Percentiles rank a stretch among this genome's conserved stretches.
phyloP scores from a whole-genome alignment of 2,329 filamentous ascomycete species.

The Mycocentrospora acerina region DNA sequence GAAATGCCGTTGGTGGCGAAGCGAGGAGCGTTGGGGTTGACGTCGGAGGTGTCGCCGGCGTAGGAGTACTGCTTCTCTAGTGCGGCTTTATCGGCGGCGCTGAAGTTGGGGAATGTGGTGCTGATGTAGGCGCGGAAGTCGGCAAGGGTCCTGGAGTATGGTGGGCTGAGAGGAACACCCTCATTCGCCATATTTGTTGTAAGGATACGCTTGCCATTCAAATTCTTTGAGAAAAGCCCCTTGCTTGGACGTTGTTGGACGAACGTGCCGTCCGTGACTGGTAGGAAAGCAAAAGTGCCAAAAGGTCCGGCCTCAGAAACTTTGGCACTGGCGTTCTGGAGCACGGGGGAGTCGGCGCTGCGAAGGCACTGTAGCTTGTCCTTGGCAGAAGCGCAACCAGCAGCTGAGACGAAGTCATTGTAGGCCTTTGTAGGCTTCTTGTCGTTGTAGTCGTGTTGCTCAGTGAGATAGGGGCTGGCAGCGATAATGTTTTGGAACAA shows the following conservation, averaged over 20 bases:
- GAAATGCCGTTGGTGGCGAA: slow-evolving; percentile 28
- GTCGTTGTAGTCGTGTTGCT: slow-evolving; percentile 36
- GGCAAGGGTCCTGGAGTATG: slow-evolving; percentile 26
- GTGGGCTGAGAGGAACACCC: slow-evolving; percentile 41
- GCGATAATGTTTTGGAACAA: slow-evolving; percentile 39
- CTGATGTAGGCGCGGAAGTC: slow-evolving; percentile 34
- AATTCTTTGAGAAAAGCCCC: slow-evolving; percentile 22
- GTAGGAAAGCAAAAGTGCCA: slow-evolving; percentile 46
- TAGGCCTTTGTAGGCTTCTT: slow-evolving; percentile 32
- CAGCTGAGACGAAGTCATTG: slow-evolving; percentile 28
- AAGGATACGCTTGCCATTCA: slow-evolving; percentile 32
- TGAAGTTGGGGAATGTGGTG: slow-evolving; percentile 40
- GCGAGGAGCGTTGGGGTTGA: slow-evolving; percentile 23
- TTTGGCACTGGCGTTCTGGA: slow-evolving; percentile 32
- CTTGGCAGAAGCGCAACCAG: slow-evolving; percentile 25
- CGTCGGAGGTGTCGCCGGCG: slow-evolving; percentile 23
- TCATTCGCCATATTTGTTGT: slow-evolving; percentile 43
- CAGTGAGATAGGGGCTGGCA: slow-evolving; percentile 36
- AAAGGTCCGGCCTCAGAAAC: slow-evolving; percentile 38
- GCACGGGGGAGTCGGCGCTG: slow-evolving; percentile 19
- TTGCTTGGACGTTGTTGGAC: slow-evolving; percentile 39
- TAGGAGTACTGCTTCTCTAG: slow-evolving; percentile 34
- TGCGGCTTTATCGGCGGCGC: slow-evolving; percentile 21
- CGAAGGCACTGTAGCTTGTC: slow-evolving; percentile 33
- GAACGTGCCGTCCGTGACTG: slow-evolving; percentile 45